Evolutionary conservation across 345 rosid genomes (phyloP), one percentile per base, ranked within the genome.

Genomic region (Eucalyptus shirleyi): DNA sequence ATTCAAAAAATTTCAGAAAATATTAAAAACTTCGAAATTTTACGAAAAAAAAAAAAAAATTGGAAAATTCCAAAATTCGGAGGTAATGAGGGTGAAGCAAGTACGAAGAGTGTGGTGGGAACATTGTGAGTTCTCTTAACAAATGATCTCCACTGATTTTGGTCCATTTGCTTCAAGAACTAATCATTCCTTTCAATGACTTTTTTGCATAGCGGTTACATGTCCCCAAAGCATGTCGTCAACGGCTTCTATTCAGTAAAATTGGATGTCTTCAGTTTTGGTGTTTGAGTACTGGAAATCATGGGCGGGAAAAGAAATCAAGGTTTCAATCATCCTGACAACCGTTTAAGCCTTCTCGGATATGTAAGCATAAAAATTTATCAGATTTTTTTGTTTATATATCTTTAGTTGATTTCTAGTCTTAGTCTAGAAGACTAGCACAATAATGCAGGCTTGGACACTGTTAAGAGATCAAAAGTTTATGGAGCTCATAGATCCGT

Each of bases 201-300:
- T 32, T 69, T 67, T 69, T 69, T 32, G 81, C 42, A 56, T 91
- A 92, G 93, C 11, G 90, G 93, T 56, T 92, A 91, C 88, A 90
- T 92, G 89, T 82, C 94, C 67, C 89, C 91, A 12, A 88, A 92
- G 69, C 87, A 92, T 65, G 85, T 67, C 83, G 56, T 87, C 2
- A 86, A 45, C 32, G 93, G 92, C n/a, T 85, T 47, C 5, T 91
- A 65, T 88, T 91, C 94, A 26, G 83, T 88, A 11, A 92, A 92
- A 87, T 92, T 40, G 42, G 42, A 40, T 40, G 42, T 40, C 42
- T 40, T 40, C 6, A 40, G 42, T 40, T 40, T 40, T 40, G 42
- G 42, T 40, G 42, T 40, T 40, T 40, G 6, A 5, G 6, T 40
- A 40, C 42, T 40, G 42, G 42, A 40, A 40, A 40, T 40, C 42